A percentile compares a stretch with the other conserved stretches of the same genome.
These are phyloP conservation scores for Rhodamnia argentea DNA, from an alignment of 345 rosid genomes.

Conservation along the genomic window DNA sequence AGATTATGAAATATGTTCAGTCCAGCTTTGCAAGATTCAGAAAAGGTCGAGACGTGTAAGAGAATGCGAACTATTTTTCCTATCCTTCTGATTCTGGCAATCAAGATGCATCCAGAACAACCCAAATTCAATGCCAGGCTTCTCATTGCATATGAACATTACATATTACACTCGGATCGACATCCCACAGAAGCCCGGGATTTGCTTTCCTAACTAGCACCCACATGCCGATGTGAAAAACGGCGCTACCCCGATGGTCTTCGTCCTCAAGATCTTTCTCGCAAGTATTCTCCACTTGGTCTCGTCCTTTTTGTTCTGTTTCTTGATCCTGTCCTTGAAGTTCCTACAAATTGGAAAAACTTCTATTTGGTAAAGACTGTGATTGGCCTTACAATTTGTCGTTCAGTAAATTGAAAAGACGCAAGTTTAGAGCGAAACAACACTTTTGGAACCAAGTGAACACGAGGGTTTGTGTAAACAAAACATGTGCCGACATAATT, in stretches of 20 bases:
- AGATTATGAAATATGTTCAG: not conserved
- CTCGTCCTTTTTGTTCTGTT: slow-evolving; percentile 71
- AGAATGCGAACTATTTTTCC: not conserved
- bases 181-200: not conserved
- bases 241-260: slow-evolving; percentile 43
- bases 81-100: not conserved
- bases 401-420: not conserved
- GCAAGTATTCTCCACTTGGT: slow-evolving; percentile 58
- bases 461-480: not conserved
- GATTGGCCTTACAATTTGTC: not conserved
- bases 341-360: slow-evolving; percentile 68
- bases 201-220: not conserved
- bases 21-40: not conserved
- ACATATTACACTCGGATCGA: not conserved
- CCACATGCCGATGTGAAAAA: slow-evolving; percentile 21
- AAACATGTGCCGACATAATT: not conserved
- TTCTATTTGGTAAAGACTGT: not conserved
- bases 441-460: not conserved
- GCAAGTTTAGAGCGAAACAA: not conserved
- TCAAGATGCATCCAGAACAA: not conserved
- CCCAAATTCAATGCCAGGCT: not conserved
- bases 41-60: not conserved
- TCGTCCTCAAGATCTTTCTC: slow-evolving; percentile 51
- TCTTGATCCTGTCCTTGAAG: slow-evolving; percentile 56
- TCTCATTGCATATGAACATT: not conserved